These are phyloP conservation scores for Hapsidospora chrysogenum DNA, from an alignment of 495 filamentous ascomycete species.

Conservation along the genomic window DNA sequence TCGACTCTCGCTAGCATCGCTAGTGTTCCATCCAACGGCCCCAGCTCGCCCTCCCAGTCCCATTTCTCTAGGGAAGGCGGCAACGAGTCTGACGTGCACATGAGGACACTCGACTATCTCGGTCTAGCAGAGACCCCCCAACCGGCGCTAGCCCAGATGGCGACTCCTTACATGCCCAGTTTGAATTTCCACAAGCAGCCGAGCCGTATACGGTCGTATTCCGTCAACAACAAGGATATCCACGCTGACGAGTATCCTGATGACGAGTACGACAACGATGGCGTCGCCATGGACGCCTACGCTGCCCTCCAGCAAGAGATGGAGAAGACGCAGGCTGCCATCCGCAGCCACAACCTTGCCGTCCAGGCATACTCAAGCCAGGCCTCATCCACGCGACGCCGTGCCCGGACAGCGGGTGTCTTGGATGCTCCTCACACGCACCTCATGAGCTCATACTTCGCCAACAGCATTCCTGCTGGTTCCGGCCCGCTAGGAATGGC, in stretches of 20 bases:
- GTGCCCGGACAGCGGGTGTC: conserved; percentile 72
- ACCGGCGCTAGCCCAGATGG: conserved; percentile 53
- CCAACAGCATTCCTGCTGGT: conserved; percentile 55
- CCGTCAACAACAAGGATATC: conserved; percentile 96
- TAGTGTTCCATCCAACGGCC: conserved; percentile 57
- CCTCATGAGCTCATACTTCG: conserved; percentile 61
- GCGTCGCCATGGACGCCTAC: conserved; percentile 57
- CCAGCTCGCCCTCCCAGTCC: conserved; percentile 75
- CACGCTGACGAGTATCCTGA: conserved; percentile 81
- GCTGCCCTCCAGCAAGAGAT: conserved; percentile 41
- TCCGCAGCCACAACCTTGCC: conserved; percentile 82
- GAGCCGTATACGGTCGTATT: conserved; percentile 89
- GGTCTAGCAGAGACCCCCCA: conserved; percentile 90
- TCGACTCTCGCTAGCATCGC: conserved; percentile 76
- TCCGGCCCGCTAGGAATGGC: too few relatives aligned
- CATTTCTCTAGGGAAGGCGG: conserved; percentile 81
- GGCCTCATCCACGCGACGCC: conserved; percentile 63
- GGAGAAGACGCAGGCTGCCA: conserved; percentile 58
- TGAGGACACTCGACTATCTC: conserved; percentile 89
- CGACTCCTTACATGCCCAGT: conserved; percentile 63
- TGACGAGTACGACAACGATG: conserved; percentile 58
- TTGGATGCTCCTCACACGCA: conserved; percentile 67
- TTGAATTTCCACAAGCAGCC: conserved; percentile 61
- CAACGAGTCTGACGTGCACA: conserved; percentile 65
- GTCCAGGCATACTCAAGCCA: conserved; percentile 82